phyloP scores from a whole-genome alignment of 176 grass and related monocot species.

The Themeda triandra region DNA sequence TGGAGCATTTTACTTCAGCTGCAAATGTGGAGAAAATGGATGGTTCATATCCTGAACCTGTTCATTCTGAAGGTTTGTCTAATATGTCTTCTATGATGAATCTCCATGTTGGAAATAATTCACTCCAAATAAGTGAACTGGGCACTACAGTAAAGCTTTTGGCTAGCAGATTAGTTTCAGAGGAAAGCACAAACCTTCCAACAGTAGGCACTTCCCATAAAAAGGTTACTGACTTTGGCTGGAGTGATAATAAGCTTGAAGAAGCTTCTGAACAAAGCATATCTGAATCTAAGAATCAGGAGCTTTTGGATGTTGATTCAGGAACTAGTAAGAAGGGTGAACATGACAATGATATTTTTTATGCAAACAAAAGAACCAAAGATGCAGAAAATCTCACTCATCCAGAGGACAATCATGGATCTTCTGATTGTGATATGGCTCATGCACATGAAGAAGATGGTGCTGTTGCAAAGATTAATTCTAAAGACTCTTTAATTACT shows the following conservation, averaged over 20 bases:
- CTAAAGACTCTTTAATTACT: conserved; percentile 26
- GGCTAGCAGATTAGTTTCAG: conserved; percentile 38
- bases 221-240: conserved; percentile 30
- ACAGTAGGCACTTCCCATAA: conserved; percentile 32
- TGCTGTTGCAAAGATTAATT: conserved; percentile 22
- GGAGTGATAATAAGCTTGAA: conserved; percentile 31
- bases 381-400: conserved; percentile 1
- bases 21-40: conserved; percentile 27
- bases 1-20: conserved; percentile 9
- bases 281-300: conserved; percentile 45
- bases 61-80: conserved; percentile 23
- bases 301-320: conserved; percentile 53
- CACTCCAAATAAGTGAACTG: conserved; percentile 24
- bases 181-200: conserved; percentile 55
- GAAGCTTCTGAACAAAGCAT: conserved; percentile 37
- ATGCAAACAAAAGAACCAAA: neutral
- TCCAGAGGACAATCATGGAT: conserved; percentile 5
- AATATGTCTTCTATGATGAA: conserved; percentile 13
- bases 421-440: neutral
- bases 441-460: conserved; percentile 9
- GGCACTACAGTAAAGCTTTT: conserved; percentile 27
- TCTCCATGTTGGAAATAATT: conserved; percentile 8
- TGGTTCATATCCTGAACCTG: neutral
- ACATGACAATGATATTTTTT: conserved; percentile 24
- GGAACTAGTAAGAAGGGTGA: conserved; percentile 29